A percentile compares a stretch with the other conserved stretches of the same genome.
Conservation (phyloP, 2,329 filamentous ascomycete genomes). For the Penicillium aurantiogriseum region DNA sequence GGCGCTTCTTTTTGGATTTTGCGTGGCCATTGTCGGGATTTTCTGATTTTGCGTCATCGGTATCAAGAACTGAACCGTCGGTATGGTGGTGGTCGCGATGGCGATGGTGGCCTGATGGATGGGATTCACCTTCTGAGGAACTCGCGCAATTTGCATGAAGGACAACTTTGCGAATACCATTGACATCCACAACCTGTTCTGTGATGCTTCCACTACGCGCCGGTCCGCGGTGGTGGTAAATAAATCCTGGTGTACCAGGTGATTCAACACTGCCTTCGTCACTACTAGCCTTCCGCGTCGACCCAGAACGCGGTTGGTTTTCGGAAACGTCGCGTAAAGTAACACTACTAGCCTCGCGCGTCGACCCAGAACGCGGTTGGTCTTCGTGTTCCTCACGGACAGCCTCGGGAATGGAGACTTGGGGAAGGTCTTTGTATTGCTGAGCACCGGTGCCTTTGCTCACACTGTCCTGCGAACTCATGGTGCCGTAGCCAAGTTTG, state of each 20-base stretch:
- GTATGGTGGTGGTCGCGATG: conserved; percentile 8
- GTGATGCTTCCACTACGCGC: conserved; percentile 75
- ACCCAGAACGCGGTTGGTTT: conserved; percentile 6
- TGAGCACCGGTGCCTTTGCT: conserved; percentile 24
- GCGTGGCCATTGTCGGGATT: not conserved
- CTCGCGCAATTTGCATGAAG: conserved; percentile 65
- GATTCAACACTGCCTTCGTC: conserved; percentile 25
- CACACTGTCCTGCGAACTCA: conserved; percentile 30
- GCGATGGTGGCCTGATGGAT: conserved; percentile 13
- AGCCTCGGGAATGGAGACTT: conserved; percentile 33
- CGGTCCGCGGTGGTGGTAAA: conserved; percentile 46
- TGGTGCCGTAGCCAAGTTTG: conserved; percentile 55
- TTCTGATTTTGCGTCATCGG: conserved; percentile 2
- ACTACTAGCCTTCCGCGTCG: conserved; percentile 24
- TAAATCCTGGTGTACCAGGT: conserved; percentile 23
- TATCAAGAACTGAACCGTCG: not conserved
- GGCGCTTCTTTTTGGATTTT: conserved; percentile 19
- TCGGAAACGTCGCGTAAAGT: not conserved
- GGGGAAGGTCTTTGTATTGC: conserved; percentile 26
- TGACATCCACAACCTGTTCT: conserved; percentile 71
- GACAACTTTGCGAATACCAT: conserved; percentile 73
- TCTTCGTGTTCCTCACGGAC: conserved; percentile 34
- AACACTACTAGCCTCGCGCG: conserved; percentile 24
- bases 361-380: conserved; percentile 11
- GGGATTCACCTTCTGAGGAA: conserved; percentile 41